Evolutionary conservation across 257 asterid species (phyloP), one percentile per base, ranked within the genome.

Genomic region (Apocynum venetum): DNA sequence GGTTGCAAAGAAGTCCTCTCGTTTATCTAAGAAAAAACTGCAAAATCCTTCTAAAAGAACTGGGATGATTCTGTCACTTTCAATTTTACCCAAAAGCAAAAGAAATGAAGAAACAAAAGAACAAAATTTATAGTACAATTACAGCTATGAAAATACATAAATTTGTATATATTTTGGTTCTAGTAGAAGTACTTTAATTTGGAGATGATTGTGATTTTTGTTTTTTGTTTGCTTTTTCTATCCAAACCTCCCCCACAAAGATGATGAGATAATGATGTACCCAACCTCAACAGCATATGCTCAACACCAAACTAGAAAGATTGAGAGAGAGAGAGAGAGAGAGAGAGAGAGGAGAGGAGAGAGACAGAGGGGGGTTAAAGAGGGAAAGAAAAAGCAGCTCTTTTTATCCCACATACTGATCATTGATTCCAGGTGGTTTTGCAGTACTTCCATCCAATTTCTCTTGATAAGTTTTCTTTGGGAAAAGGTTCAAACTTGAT

Each of bases 201-300:
- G 20, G 47, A 56, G 51, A 64, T 65, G 65, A 49, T 68, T 78
- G 78, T 72, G 67, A 55, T 76, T 73, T 75, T 71, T 71, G 46
- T 80, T 48, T 79, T 72, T 79, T 73, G 49, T 74, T 78, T 77
- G 72, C 55, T 73, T 79, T 75, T 72, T 56, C 61, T 35, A 1
- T n/a, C 59, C 43, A 49, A 85, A 77, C 72, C 78, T 80, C 61
- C 74, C 87, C 88, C 86, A 76, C 84, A 35, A 25, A 82, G 86
- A 89, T 89, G 89, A 91, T 91, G 94, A 83, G 94, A 91, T 81
- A 91, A 89, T 91, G 91, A 89, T 91, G 92, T 84, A 67, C 78
- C 87, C 85, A 80, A 79, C 86, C 87, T 80, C 82, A 84, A 80
- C 80, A 79, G 78, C 86, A 86, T 83, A 81, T 81, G 80, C 84